phyloP scores from a whole-genome alignment of 306 rosid species.

The Benincasa hispida region DNA sequence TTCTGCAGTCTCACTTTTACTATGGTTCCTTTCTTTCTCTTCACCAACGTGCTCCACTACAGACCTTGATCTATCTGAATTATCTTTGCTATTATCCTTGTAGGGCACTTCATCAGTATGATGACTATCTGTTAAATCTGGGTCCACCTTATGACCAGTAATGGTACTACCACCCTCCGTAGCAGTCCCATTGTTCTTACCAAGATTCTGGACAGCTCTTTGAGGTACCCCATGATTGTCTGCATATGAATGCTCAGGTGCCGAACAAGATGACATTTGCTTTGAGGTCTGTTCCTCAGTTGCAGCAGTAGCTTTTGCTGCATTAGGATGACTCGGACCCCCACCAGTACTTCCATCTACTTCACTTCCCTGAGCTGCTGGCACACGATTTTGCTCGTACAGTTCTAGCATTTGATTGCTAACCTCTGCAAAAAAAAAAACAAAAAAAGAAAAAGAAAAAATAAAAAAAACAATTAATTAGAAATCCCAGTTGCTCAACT shows the following conservation, averaged over 20 bases:
- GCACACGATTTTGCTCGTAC: constrained; percentile 78
- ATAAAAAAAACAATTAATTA: not conserved
- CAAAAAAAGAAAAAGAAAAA: constrained; percentile 12
- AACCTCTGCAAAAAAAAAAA: constrained; percentile 61
- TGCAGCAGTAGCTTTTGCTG: constrained; percentile 28
- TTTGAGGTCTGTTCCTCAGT: constrained; percentile 55
- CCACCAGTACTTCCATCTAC: constrained; percentile 56
- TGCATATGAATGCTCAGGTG: constrained; percentile 29
- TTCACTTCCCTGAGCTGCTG: constrained; percentile 47
- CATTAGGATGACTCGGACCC: constrained; percentile 32
- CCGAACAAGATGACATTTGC: constrained; percentile 37
- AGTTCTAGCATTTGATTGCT: constrained; percentile 99
- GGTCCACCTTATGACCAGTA: constrained; percentile 36
- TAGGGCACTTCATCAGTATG: constrained; percentile 21
- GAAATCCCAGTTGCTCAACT: not conserved
- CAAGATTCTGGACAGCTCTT: constrained; percentile 28
- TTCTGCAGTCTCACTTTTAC: constrained; percentile 43
- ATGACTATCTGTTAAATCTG: constrained; percentile 37
- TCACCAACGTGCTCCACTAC: constrained; percentile 27
- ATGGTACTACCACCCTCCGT: constrained; percentile 31
- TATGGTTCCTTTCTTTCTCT: constrained; percentile 35
- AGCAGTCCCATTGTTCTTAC: constrained; percentile 46
- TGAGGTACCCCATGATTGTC: constrained; percentile 36
- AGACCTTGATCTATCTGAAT: constrained; percentile 28
- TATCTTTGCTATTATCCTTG: constrained; percentile 36